Conservation (phyloP, 2,329 filamentous ascomycete species). For the Cryoendolithus antarcticus region DNA sequence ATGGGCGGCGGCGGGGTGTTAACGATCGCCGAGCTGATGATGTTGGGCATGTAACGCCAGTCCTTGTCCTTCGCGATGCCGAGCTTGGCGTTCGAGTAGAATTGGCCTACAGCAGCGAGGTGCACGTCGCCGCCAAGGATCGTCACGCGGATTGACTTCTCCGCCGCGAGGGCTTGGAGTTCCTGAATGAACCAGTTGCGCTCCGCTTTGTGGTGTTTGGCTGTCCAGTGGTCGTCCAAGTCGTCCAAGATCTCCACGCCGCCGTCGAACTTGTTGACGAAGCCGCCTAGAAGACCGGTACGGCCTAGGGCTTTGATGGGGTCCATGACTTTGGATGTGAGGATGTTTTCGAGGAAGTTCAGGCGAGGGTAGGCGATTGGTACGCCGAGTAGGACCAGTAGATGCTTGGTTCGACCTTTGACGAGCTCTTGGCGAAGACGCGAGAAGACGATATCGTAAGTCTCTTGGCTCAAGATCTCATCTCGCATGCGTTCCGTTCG, state of each 20-base stretch:
- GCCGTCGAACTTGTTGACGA: conserved; percentile 82
- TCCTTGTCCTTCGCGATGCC: conserved; percentile 77
- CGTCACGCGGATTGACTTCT: conserved; percentile 83
- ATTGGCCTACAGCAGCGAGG: conserved; percentile 81
- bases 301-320: conserved; percentile 81
- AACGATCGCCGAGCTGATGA: conserved; percentile 87
- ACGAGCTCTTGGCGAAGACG: conserved; percentile 70
- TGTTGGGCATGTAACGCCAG: conserved; percentile 91
- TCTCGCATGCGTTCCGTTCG: conserved; percentile 80
- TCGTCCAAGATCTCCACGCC: conserved; percentile 87
- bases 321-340: conserved; percentile 77
- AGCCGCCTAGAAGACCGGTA: conserved; percentile 62
- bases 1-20: conserved; percentile 81
- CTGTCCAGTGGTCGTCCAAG: conserved; percentile 93
- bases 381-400: conserved; percentile 77
- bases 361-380: conserved; percentile 35
- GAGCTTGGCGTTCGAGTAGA: conserved; percentile 82
- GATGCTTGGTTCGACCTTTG: conserved; percentile 74
- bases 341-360: conserved; percentile 51
- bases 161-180: conserved; percentile 81
- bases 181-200: conserved; percentile 78
- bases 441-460: conserved; percentile 78
- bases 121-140: conserved; percentile 93
- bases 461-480: conserved; percentile 66
- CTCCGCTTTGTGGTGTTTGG: conserved; percentile 86